phyloP scores from a whole-genome alignment of 192 early-diverging fungal genomes.

The Mortierella alpina region DNA sequence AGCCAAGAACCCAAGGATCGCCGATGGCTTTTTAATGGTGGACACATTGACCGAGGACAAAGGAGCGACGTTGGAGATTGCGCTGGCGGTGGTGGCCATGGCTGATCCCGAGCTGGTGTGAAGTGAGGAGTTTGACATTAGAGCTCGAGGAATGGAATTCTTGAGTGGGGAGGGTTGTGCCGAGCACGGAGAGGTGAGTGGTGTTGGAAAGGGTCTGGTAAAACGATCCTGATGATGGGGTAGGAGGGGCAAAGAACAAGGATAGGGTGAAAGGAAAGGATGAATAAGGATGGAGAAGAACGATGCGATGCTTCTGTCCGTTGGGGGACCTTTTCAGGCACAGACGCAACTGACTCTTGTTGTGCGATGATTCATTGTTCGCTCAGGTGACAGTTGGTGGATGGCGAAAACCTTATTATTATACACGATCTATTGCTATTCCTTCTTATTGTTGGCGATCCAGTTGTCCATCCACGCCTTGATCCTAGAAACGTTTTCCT shows the following conservation, averaged over 20 bases:
- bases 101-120: slow-evolving; percentile 11
- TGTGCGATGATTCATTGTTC: too few species aligned
- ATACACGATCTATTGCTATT: not conserved
- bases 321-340: too few species aligned
- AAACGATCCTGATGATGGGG: too few species aligned
- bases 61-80: not conserved
- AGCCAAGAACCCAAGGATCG: slow-evolving; percentile 71
- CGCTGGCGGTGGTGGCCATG: slow-evolving; percentile 6
- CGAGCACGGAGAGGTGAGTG: not conserved
- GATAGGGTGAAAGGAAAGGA: not conserved
- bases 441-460: slow-evolving; percentile 50
- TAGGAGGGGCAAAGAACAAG: not conserved
- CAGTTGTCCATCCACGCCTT: slow-evolving; percentile 76
- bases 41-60: not conserved
- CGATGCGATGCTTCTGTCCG: too few species aligned
- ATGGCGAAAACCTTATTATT: not conserved
- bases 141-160: not conserved
- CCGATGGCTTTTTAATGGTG: slow-evolving; percentile 47
- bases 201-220: too few species aligned
- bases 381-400: too few species aligned
- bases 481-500: slow-evolving; percentile 87
- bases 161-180: not conserved
- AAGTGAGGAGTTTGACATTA: slow-evolving; percentile 20
- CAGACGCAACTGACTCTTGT: too few species aligned
- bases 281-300: not conserved